A percentile compares a stretch with the other conserved stretches of the same genome.
Evolutionary conservation across 2,329 filamentous ascomycete species (phyloP).

Genomic region (Harringtonia lauricola): DNA sequence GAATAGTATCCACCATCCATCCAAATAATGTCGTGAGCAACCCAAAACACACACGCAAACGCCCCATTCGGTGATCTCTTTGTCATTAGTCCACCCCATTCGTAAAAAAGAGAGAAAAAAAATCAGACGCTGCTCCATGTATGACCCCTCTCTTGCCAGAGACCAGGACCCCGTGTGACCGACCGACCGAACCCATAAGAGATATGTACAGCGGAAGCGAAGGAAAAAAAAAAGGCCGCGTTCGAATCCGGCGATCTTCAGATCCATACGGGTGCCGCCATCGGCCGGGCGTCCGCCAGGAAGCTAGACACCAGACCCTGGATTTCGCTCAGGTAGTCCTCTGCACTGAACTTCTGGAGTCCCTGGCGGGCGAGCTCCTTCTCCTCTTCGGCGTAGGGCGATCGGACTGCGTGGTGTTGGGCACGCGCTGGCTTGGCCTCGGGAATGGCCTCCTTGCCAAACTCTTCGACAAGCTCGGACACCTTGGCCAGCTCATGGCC

Average conservation of each 20-base stretch:
- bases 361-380: constrained; percentile 57
- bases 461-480: constrained; percentile 86
- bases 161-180: too few relatives aligned
- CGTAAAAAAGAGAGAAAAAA: background rate
- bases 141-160: too few relatives aligned
- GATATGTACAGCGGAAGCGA: constrained; percentile 10
- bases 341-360: constrained; percentile 61
- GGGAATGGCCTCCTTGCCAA: constrained; percentile 40
- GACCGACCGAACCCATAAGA: too few relatives aligned
- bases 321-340: constrained; percentile 79
- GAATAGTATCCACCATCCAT: background rate
- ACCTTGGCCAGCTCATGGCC: constrained; percentile 85
- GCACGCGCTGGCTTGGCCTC: background rate
- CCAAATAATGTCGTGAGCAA: constrained; percentile 1
- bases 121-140: background rate
- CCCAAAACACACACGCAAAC: constrained; percentile 1
- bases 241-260: constrained; percentile 15
- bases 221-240: constrained; percentile 2
- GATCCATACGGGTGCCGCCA: constrained; percentile 38
- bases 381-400: constrained; percentile 53
- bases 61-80: background rate
- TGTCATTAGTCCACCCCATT: too few relatives aligned
- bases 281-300: constrained; percentile 31
- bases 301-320: constrained; percentile 54
- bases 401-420: constrained; percentile 29